A percentile compares a stretch with the other conserved stretches of the same genome.
Conservation (phyloP, 306 rosid species). For the Rosa multiflora region DNA sequence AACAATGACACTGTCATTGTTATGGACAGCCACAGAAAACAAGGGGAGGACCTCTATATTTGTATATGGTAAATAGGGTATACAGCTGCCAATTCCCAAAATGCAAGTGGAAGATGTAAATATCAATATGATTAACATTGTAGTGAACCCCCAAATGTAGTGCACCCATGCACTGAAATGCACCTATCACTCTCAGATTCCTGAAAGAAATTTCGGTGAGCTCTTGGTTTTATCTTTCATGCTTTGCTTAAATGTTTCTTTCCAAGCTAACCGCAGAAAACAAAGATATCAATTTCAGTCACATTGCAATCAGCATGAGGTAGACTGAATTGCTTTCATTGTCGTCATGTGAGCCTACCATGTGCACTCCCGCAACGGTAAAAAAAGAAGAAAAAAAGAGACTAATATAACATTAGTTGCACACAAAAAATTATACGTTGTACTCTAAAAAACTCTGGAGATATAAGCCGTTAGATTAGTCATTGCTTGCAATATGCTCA, state of each 20-base stretch:
- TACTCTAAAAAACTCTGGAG: background rate
- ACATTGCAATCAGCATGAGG: background rate
- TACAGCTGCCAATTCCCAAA: background rate
- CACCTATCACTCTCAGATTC: background rate
- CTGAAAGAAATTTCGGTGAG: background rate
- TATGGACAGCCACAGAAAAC: conserved; percentile 9
- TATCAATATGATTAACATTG: background rate
- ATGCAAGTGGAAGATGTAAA: conserved; percentile 1
- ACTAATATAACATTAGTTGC: background rate
- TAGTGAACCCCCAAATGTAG: background rate
- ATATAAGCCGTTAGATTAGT: background rate
- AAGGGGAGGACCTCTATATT: background rate
- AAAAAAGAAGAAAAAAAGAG: background rate
- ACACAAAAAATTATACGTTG: background rate
- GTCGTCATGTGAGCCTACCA: conserved; percentile 5
- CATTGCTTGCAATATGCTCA: background rate
- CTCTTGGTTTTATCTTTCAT: background rate
- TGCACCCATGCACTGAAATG: background rate
- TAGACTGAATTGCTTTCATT: background rate
- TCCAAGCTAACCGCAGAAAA: background rate
- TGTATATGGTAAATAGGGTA: background rate
- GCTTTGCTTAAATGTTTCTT: background rate
- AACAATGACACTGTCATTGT: background rate
- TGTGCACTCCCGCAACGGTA: background rate
- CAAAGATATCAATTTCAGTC: background rate